Conservation (phyloP, 805 yeast species). For the Wickerhamomyces strasburgensis region DNA sequence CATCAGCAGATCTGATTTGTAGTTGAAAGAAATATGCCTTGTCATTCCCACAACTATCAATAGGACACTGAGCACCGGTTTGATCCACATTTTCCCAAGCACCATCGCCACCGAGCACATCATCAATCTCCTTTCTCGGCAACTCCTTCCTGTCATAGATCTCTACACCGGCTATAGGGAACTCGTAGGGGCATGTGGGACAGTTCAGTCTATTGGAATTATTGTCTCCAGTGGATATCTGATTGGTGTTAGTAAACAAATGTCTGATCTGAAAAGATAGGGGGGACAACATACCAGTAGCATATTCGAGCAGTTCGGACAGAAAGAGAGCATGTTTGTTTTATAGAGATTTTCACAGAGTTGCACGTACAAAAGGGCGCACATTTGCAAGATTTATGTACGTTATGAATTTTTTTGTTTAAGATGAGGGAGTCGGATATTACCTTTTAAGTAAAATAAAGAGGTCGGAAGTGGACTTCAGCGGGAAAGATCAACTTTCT, state of each 20-base stretch:
- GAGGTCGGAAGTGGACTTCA: too few relatives aligned
- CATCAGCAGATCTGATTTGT: constrained; percentile 97
- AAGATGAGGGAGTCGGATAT: too few relatives aligned
- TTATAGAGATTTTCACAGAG: too few relatives aligned
- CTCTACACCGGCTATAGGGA: constrained; percentile 77
- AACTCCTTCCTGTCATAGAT: constrained; percentile 81
- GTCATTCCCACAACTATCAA: constrained; percentile 76
- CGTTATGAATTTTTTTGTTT: too few relatives aligned
- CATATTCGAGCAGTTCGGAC: constrained; percentile 94
- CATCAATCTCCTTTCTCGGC: constrained; percentile 88
- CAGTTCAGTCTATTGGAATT: constrained; percentile 72
- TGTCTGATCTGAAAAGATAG: too few relatives aligned
- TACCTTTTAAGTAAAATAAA: too few relatives aligned
- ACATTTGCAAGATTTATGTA: not conserved
- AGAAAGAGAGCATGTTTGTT: constrained; percentile 77
- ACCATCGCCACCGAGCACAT: constrained; percentile 93
- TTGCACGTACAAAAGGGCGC: too few relatives aligned
- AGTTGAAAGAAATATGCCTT: constrained; percentile 96
- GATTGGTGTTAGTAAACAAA: constrained; percentile 1
- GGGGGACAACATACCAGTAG: constrained; percentile 42
- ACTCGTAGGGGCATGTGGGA: constrained; percentile 93
- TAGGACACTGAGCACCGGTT: constrained; percentile 88
- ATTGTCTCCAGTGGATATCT: constrained; percentile 54
- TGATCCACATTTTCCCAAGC: constrained; percentile 99
- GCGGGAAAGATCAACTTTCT: too few relatives aligned